Conservation (phyloP, 345 rosid species). For the Eucalyptus brandiana region DNA sequence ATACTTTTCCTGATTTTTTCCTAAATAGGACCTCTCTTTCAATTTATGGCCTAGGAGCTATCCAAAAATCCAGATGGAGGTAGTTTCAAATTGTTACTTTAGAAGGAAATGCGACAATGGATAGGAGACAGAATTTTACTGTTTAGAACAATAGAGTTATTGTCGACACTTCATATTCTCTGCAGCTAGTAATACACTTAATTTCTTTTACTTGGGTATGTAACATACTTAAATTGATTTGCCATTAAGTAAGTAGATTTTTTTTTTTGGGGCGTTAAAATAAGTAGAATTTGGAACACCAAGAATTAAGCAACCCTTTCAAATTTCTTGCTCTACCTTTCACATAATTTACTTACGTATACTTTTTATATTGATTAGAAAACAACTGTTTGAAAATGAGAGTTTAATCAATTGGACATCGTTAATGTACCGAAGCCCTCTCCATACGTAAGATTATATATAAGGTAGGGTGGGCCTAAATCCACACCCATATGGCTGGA, state of each 20-base stretch:
- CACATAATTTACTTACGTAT: background rate
- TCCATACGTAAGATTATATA: too few species aligned
- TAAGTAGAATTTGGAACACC: background rate
- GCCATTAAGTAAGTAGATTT: background rate
- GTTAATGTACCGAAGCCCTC: background rate
- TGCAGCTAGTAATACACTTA: background rate
- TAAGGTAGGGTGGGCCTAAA: background rate
- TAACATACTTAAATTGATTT: background rate
- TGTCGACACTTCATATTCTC: background rate
- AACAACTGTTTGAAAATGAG: background rate
- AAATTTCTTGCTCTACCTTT: background rate
- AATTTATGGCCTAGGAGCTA: too few species aligned
- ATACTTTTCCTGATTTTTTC: too few species aligned
- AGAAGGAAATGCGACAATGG: too few species aligned
- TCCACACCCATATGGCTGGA: background rate
- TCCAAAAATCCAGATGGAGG: too few species aligned
- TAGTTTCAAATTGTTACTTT: too few species aligned
- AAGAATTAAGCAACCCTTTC: background rate
- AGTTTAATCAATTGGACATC: background rate
- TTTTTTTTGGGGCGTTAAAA: too few species aligned
- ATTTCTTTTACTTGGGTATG: too few species aligned
- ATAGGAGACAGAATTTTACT: too few species aligned
- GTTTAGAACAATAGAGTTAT: background rate
- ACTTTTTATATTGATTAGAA: background rate
- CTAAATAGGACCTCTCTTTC: too few species aligned